Evolutionary conservation across 148 eudicot genomes (phyloP).

Genomic region (Fagopyrum homotropicum): DNA sequence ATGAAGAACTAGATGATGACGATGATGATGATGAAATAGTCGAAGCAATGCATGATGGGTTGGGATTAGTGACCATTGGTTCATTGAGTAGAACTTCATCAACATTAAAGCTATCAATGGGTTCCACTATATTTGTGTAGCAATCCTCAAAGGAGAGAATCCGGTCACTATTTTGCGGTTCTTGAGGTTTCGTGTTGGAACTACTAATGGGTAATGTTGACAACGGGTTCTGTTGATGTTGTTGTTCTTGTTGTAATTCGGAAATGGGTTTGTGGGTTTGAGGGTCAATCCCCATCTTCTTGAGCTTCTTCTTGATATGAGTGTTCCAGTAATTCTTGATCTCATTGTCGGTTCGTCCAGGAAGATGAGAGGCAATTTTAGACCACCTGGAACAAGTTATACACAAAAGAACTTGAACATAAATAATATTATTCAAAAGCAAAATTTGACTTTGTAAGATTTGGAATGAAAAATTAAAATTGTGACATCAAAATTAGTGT

Average conservation of each 20-base stretch:
- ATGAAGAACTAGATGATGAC: not conserved
- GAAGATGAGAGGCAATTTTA: conserved; percentile 77
- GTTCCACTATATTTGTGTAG: too few species aligned
- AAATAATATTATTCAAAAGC: not conserved
- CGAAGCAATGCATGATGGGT: too few species aligned
- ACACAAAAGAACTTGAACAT: not conserved
- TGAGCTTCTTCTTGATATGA: conserved; percentile 85
- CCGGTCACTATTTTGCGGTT: not conserved
- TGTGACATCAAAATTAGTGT: not conserved
- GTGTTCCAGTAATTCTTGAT: conserved; percentile 97
- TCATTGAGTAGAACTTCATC: not conserved
- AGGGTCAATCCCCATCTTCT: conserved; percentile 89
- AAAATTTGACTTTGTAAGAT: not conserved
- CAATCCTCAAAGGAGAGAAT: too few species aligned
- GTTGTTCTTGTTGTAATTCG: not conserved
- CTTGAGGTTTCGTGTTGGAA: not conserved
- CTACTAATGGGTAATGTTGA: too few species aligned
- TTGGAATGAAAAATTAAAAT: not conserved
- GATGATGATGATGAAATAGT: not conserved
- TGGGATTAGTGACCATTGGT: not conserved
- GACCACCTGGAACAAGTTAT: conserved; percentile 48
- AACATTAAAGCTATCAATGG: too few species aligned
- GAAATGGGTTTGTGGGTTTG: conserved; percentile 68
- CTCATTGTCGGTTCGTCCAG: conserved; percentile 94
- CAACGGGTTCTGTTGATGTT: too few species aligned